Base-by-base conservation (phyloP, 805 yeast species). In the Yamadazyma philogaea region DNA sequence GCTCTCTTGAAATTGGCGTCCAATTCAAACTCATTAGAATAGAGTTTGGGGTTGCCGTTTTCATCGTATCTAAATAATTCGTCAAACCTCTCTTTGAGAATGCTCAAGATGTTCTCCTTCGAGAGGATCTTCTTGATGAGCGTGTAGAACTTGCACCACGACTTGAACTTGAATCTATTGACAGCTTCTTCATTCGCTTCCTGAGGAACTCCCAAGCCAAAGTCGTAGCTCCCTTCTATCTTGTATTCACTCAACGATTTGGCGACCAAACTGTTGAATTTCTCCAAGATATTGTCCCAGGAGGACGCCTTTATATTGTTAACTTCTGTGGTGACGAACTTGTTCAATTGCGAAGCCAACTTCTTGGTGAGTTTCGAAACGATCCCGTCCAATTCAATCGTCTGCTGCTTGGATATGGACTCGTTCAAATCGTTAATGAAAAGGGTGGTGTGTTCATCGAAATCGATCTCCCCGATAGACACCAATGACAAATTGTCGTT, bases 31-130 rank as follows among this genome's bases (percentile, higher is more conserved):
- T 82, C 76, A 42, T 79, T 81, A 50, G 78, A 80, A 86, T 95
- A 91, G 24, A 90, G 70, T 30, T 80, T 75, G 11, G 99, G 99
- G 21, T 87, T 63, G 2, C 90, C 95, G 46, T 82, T 75, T 27
- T 76, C 81, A 59, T 89, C 96, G 59, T 85, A 93, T 52, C 91
- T 74, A 68, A 93, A 91, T 33, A 64, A 69, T 44, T 81, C 87
- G 53, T 91, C 97, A 65, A 93, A 91, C 45, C 78, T 69, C 46
- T 87, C 95, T 56, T 87, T 81, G 56, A 91, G 63, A 19, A 87
- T 72, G 40, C 72, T 68, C 1, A 83, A 69, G 6, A 86, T 77
- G 16, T 75, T 78, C 40, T 86, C 96, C 45, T 79, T 84, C 21
- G 79, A 74, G 37, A 86, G 62, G 50, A 77, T 74, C 43, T 83